Base-by-base conservation (phyloP, 768 basidiomycete species). In the Tubosaeta sp. region DNA sequence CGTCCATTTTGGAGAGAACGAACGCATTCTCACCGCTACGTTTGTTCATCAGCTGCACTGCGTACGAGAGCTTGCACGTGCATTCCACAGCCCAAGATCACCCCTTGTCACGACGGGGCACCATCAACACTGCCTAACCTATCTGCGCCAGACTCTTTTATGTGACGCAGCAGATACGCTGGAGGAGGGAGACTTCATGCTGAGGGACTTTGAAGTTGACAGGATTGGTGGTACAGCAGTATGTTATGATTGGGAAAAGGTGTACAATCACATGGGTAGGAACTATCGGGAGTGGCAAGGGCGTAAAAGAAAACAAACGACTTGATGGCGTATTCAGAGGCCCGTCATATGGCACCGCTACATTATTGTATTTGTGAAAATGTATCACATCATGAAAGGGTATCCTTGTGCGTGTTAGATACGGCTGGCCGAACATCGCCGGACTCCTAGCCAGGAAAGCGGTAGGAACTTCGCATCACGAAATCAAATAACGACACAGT, bases 41-140 rank as follows among this genome's bases (percentile, higher is more conserved):
- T 52, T 56, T 25, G 29, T 46, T 3, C 54, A 56, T 8, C 54
- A 52, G 10, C 30, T 52, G 1, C 55, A 56, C 24, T 56, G 55
- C 14, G 36, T 56, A 6, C 45, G 44, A 12, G 48, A 53, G 35
- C 48, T 56, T 8, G 44, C 44, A 6, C 35, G 51, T 3, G 52
- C 55, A 8, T 53, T 56, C 39, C 54, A 45, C 16, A 30, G 12
- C 12, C 51, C 44, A n/a, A 41, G 51, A 35, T 46, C 48, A 24
- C 41, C 24, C 6, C 13, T 43, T 2, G 40, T 53, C 10, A 46
- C 51, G 11, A 13, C 8, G 14, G 41, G 5, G 12, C 71, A 73
- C 36, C 43, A 66, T 13, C 58, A 64, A 5, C 73, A 75, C 48
- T 75, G 73, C 49, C 47, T 73, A 2, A 65, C 69, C 41, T 74